Base-by-base conservation (phyloP, 1,284 basidiomycete species). In the Calocybe gambosa region DNA sequence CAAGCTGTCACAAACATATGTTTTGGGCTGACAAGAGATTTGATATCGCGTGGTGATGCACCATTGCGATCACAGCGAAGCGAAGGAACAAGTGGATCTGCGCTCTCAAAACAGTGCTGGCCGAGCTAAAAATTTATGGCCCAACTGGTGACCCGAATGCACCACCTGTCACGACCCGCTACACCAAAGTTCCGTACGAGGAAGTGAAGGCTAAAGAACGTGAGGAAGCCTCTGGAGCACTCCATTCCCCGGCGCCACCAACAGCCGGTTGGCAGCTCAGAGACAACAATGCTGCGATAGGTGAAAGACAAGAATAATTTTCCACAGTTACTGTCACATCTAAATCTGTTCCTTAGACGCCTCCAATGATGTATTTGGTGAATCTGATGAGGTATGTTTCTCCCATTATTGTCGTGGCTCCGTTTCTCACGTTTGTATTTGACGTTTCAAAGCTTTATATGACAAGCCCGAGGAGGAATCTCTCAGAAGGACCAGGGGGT, bases 21-120 rank as follows among this genome's bases (percentile, higher is more conserved):
- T 19, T 50, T 50, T 41, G 37, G 13, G 25, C 9, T 7, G 21
- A 4, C 21, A 23, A 23, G 7, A 23, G 21, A 7, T 23, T 13
- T 45, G 29, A 15, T 3, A 20, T 12, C 13, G 29, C 40, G 28
- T 21, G 15, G 26, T 50, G 9, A 52, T 34, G 3, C 12, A 29
- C 33, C 42, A 29, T 5, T 29, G 21, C 12, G 3, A 40, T 46
- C 7, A 38, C 52, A 84, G 81, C 76, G 3, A 77, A 86, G 67
- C 80, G 92, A 47, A 77, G 90, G 43, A 94, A 94, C 71, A 91
- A 90, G 67, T 94, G 91, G 90, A 77, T 93, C 33, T 93, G 89
- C 62, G 85, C 87, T 19, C 72, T 96, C 50, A 94, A 93, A 66
- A 63, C 76, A 34, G 73, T 80, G 26, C 67, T 95, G 49, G 73